Evolutionary conservation across 2,329 filamentous ascomycete species (phyloP).

Genomic region (Neurospora sp.): DNA sequence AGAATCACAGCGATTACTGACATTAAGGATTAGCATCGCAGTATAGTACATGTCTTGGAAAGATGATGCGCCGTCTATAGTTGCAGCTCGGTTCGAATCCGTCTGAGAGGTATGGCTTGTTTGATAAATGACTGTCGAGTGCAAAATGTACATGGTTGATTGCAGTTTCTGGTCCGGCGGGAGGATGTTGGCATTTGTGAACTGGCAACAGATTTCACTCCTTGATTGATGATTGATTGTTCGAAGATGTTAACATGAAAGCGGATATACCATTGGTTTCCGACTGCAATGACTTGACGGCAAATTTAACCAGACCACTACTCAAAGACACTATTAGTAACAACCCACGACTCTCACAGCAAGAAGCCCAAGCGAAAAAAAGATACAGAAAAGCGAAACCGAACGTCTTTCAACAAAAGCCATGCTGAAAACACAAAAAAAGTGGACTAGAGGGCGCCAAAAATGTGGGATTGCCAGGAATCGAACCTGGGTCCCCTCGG

Average conservation of each 20-base stretch:
- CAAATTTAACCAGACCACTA: not conserved
- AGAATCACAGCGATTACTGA: not conserved
- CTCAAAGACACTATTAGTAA: not conserved
- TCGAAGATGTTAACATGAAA: not conserved
- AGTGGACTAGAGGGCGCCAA: not conserved
- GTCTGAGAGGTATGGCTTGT: not conserved
- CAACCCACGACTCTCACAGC: not conserved
- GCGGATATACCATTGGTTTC: not conserved
- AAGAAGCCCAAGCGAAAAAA: not conserved
- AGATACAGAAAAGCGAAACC: not conserved
- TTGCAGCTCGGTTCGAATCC: not conserved
- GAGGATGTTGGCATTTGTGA: not conserved
- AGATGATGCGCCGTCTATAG: not conserved
- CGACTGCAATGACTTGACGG: not conserved
- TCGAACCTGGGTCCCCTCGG: constrained; percentile 16
- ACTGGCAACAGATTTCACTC: not conserved
- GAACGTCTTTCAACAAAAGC: not conserved
- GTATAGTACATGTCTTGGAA: not conserved
- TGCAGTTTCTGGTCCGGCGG: not conserved
- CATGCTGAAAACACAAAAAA: not conserved
- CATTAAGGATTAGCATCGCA: not conserved
- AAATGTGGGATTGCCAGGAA: constrained; percentile 12
- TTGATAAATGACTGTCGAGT: not conserved
- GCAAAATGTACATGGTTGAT: not conserved
- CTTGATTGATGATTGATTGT: not conserved